Evolutionary conservation across 495 filamentous ascomycete genomes (phyloP), one percentile per base, ranked within the genome.

Genomic region (Amphirosellinia nigrospora): DNA sequence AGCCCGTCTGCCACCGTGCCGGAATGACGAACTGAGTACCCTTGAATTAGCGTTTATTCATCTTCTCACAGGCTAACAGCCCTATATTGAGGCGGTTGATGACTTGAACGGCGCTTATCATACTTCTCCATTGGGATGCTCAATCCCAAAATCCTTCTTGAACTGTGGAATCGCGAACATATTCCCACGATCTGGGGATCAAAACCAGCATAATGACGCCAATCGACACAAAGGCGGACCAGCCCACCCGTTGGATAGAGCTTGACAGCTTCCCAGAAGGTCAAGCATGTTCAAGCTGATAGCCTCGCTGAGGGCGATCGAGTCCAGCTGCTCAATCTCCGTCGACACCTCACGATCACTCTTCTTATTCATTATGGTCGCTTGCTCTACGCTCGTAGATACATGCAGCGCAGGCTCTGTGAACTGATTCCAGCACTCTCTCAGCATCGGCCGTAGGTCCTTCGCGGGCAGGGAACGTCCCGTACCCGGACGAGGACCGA

Each of bases 1-100:
- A 73, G n/a, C 80, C 82, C 2, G 79, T 82, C 69, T 86, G 83
- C 84, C 84, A 86, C 0, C 79, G 69, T 15, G 84, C 84, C 21
- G 79, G 71, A 52, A 82, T 82, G 34, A 80, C 70, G 67, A 80
- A 83, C 72, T 76, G 60, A 32, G 48, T 16, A 59, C 1, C 11
- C 11, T 7, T 36, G 16, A 23, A 70, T 69, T 21, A 74, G 65
- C 60, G 23, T 8, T 15, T 16, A 16, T 19, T 61, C 34, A 19
- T 32, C 16, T 23, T n/a, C 16, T 26, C 26, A 53, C 16, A 7
- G 26, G 19, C 38, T 11, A 16, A 32, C 8, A 39, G 19, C 1
- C 34, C 16, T 19, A 28, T 6, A 23, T n/a, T n/a, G 34, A 52
- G 32, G 9, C n/a, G 19, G 19, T 46, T 13, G 30, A 28, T 5